These are phyloP conservation scores for Tieghemostelium lacteum DNA, from an alignment of 78 protist genomes.

Conservation along the genomic window DNA sequence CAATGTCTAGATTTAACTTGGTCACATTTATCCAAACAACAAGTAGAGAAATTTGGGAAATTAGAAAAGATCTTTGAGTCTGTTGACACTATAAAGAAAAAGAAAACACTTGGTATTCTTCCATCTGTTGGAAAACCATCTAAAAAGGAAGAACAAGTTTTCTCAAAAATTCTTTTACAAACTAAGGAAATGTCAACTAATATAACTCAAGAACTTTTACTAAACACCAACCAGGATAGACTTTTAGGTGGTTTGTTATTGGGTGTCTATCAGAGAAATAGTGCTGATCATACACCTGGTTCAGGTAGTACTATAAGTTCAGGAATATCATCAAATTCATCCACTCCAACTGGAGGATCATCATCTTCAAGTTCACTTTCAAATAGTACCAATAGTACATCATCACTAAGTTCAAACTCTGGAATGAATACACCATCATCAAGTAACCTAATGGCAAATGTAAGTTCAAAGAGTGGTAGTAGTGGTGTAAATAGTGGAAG, in stretches of 20 bases:
- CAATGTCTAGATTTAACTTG: slow-evolving; percentile 42
- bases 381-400: neutral
- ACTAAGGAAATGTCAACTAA: slow-evolving; percentile 34
- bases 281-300: neutral
- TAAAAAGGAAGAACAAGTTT: slow-evolving; percentile 35
- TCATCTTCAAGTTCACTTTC: no score
- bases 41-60: slow-evolving; percentile 28
- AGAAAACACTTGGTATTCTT: slow-evolving; percentile 17
- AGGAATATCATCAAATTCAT: neutral
- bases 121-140: neutral
- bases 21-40: slow-evolving; percentile 37
- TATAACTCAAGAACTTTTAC: slow-evolving; percentile 17
- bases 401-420: no score
- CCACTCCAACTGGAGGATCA: neutral
- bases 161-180: slow-evolving; percentile 37
- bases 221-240: slow-evolving; percentile 57
- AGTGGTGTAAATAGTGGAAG: neutral
- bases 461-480: neutral
- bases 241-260: slow-evolving; percentile 49
- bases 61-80: slow-evolving; percentile 41
- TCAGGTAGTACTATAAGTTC: no score
- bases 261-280: slow-evolving; percentile 39
- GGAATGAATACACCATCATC: no score
- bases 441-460: no score
- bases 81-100: slow-evolving; percentile 45